phyloP scores from a whole-genome alignment of 805 yeast genomes.

The Kazachstania kunashirensis region DNA sequence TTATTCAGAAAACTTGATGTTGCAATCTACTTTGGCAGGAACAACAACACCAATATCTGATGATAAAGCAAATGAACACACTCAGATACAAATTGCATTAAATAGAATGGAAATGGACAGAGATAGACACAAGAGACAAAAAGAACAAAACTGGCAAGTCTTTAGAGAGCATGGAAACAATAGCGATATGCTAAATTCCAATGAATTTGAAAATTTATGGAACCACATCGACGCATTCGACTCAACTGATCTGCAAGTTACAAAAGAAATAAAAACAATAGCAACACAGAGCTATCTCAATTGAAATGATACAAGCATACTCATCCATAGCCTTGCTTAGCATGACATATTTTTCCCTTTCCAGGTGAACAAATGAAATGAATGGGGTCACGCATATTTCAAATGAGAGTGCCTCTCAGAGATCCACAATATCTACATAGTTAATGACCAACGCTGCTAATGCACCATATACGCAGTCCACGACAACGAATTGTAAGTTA shows the following conservation, averaged over 20 bases:
- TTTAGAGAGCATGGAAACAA: conserved; percentile 2
- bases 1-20: not conserved
- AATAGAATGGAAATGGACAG: conserved; percentile 87
- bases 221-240: conserved; percentile 26
- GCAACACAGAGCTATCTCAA: conserved; percentile 40
- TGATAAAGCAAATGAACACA: not conserved
- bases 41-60: conserved; percentile 1
- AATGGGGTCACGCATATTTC: not conserved
- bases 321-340: not conserved
- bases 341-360: not conserved
- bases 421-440: no score
- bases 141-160: conserved; percentile 69
- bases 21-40: conserved; percentile 4
- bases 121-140: conserved; percentile 77
- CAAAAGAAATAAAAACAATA: conserved; percentile 46
- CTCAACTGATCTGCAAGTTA: conserved; percentile 39
- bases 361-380: not conserved
- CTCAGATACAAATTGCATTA: conserved; percentile 31
- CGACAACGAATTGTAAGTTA: no score
- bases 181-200: conserved; percentile 30
- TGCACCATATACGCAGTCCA: no score
- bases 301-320: conserved; percentile 6
- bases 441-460: no score
- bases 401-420: no score
- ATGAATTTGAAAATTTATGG: conserved; percentile 45